Evolutionary conservation across 768 basidiomycete genomes (phyloP).

Genomic region (Auriscalpium microsporum): DNA sequence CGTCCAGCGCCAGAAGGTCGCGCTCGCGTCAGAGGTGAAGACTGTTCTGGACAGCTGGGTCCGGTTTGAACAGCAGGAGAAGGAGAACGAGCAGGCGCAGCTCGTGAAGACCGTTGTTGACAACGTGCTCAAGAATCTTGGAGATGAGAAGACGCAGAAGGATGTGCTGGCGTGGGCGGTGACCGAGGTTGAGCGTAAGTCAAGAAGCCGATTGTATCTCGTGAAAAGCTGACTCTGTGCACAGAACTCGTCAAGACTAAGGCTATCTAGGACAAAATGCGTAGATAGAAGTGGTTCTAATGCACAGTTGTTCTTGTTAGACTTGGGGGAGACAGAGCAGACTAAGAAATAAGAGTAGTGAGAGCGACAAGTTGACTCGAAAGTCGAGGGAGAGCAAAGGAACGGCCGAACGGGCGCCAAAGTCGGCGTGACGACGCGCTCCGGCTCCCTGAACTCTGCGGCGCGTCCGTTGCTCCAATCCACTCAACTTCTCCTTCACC

Average conservation of each 20-base stretch:
- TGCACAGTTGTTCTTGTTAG: constrained; percentile 3
- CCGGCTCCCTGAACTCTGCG: not conserved
- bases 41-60: constrained; percentile 96
- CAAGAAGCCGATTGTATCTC: not conserved
- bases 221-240: not conserved
- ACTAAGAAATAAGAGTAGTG: too few species aligned
- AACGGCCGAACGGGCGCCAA: not conserved
- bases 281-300: constrained; percentile 9
- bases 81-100: constrained; percentile 93
- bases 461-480: not conserved
- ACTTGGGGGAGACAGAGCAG: not conserved
- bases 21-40: constrained; percentile 84
- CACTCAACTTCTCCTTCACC: not conserved
- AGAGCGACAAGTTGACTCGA: too few species aligned
- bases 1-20: constrained; percentile 81
- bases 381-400: not conserved
- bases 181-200: constrained; percentile 89
- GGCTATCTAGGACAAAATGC: constrained; percentile 54
- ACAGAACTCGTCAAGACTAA: constrained; percentile 87
- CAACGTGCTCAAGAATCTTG: constrained; percentile 74
- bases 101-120: constrained; percentile 83
- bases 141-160: constrained; percentile 84
- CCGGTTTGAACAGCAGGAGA: constrained; percentile 91
- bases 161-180: constrained; percentile 76
- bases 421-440: constrained; percentile 9